A percentile compares a stretch with the other conserved stretches of the same genome.
Evolutionary conservation across 2,329 filamentous ascomycete genomes (phyloP).

Genomic region (Fusarium sambucinum): DNA sequence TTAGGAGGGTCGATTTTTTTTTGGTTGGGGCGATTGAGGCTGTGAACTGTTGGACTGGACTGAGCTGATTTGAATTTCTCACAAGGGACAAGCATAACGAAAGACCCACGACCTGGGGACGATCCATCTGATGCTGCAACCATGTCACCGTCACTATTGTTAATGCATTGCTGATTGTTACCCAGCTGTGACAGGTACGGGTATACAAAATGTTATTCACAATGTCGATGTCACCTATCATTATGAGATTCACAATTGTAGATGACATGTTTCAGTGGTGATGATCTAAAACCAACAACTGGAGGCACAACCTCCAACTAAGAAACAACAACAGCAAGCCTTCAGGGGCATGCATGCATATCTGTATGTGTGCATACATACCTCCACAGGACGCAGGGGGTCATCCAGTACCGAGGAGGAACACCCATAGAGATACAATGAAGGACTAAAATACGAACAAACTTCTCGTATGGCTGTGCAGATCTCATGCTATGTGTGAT

Average conservation of each 20-base stretch:
- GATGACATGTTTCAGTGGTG: conserved; percentile 12
- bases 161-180: neutral
- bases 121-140: conserved; percentile 44
- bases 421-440: conserved; percentile 16
- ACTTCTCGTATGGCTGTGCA: conserved; percentile 35
- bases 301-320: conserved; percentile 12
- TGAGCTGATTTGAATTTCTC: conserved; percentile 11
- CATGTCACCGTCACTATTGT: conserved; percentile 2
- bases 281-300: neutral
- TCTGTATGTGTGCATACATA: conserved; percentile 19
- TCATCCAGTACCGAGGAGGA: conserved; percentile 39
- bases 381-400: conserved; percentile 37
- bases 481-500: conserved; percentile 27
- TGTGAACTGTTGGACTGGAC: conserved; percentile 31
- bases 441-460: conserved; percentile 42
- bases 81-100: conserved; percentile 14
- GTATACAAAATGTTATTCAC: neutral
- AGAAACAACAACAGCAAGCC: conserved; percentile 2
- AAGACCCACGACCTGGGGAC: conserved; percentile 41
- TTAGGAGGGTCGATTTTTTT: conserved; percentile 34
- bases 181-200: neutral
- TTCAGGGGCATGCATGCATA: conserved; percentile 33
- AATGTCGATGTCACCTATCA: conserved; percentile 1
- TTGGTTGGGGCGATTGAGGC: conserved; percentile 45
- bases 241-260: neutral